Percentiles rank a stretch among this genome's conserved stretches.
phyloP scores from a whole-genome alignment of 2,329 filamentous ascomycete genomes.

The Neopestalotiopsis sp. region DNA sequence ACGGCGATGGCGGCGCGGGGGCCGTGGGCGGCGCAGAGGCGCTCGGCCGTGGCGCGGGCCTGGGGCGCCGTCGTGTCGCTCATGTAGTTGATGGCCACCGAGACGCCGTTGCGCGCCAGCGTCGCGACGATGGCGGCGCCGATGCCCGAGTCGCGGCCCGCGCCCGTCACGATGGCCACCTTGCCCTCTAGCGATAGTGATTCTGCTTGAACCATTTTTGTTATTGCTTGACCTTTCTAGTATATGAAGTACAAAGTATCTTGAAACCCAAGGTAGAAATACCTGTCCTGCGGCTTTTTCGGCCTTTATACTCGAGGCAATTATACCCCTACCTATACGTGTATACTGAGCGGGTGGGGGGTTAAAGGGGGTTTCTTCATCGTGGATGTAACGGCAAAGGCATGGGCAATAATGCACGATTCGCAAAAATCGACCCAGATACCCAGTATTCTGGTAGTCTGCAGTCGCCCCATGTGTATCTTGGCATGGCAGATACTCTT shows the following conservation, averaged over 20 bases:
- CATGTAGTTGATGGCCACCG: conserved; percentile 29
- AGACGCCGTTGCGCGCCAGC: conserved; percentile 28
- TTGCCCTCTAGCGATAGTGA: conserved; percentile 38
- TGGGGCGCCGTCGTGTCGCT: conserved; percentile 21
- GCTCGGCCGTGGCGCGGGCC: conserved; percentile 24
- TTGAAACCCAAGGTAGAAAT: background rate
- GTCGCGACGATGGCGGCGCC: conserved; percentile 38
- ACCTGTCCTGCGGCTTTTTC: background rate
- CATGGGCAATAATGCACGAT: no score
- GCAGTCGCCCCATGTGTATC: no score
- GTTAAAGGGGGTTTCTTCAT: background rate
- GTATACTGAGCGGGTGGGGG: background rate
- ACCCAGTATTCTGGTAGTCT: no score
- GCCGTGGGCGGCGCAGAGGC: conserved; percentile 19
- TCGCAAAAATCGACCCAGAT: no score
- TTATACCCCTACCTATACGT: background rate
- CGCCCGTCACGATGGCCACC: conserved; percentile 41
- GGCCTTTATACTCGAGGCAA: background rate
- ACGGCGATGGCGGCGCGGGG: conserved; percentile 23
- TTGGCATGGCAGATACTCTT: no score
- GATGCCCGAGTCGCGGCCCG: conserved; percentile 39
- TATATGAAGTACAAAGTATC: background rate
- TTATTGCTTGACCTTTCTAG: background rate
- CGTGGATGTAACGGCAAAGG: no score
- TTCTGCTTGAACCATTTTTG: conserved; percentile 16